Evolutionary conservation across 179 eudicot genomes (phyloP).

Genomic region (Drosera spatulata): DNA sequence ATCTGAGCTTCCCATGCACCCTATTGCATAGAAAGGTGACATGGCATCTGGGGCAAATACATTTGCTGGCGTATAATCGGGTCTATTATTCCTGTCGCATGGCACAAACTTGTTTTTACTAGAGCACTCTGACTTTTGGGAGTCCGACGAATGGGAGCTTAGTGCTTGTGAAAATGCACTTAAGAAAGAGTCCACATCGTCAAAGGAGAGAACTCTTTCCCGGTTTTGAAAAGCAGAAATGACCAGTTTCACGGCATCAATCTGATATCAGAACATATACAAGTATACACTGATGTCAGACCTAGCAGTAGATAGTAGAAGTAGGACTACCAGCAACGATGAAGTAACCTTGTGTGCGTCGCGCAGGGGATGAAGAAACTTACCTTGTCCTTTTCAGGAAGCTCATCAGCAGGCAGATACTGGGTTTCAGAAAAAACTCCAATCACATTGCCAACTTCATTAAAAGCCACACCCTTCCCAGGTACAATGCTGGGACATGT

Average conservation of each 20-base stretch:
- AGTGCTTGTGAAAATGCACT: slow-evolving; percentile 16
- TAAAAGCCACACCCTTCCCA: slow-evolving; percentile 55
- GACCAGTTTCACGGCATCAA: slow-evolving; percentile 29
- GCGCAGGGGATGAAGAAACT: slow-evolving; percentile 11
- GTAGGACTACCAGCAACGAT: too few species aligned
- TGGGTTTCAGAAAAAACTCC: slow-evolving; percentile 56
- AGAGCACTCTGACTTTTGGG: slow-evolving; percentile 19
- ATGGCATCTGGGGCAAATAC: slow-evolving; percentile 40
- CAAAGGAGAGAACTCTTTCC: slow-evolving; percentile 32
- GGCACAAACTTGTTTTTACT: slow-evolving; percentile 12
- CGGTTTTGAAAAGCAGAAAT: slow-evolving; percentile 32
- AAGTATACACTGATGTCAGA: too few species aligned
- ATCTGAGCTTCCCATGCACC: slow-evolving; percentile 34
- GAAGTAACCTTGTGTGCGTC: neutral
- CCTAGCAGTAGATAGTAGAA: too few species aligned
- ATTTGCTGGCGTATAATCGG: slow-evolving; percentile 22
- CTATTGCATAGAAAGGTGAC: slow-evolving; percentile 34
- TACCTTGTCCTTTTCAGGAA: slow-evolving; percentile 70
- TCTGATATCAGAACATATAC: slow-evolving; percentile 10
- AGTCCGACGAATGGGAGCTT: slow-evolving; percentile 2
- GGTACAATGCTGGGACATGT: slow-evolving; percentile 33
- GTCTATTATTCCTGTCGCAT: slow-evolving; percentile 11
- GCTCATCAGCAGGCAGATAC: slow-evolving; percentile 36
- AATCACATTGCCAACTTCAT: slow-evolving; percentile 56
- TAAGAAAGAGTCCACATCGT: slow-evolving; percentile 25